phyloP scores from a whole-genome alignment of 495 filamentous ascomycete genomes.

The Aspergillus funiculosus region DNA sequence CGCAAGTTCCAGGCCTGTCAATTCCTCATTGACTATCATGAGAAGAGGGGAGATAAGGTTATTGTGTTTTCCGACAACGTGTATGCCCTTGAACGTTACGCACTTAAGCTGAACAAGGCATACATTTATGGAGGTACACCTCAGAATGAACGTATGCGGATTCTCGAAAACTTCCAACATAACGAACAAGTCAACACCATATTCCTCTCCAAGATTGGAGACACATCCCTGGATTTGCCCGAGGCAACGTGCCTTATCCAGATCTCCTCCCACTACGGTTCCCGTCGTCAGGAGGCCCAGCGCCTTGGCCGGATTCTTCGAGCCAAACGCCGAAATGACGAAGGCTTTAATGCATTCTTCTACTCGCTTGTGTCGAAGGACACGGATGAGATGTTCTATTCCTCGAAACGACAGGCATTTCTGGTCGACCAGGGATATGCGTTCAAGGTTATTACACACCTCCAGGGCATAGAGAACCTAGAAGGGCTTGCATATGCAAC shows the following conservation, averaged over 20 bases:
- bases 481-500: constrained; percentile 76
- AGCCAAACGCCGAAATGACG: constrained; percentile 93
- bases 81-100: constrained; percentile 84
- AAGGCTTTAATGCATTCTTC: constrained; percentile 99
- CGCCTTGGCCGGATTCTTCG: constrained; percentile 90
- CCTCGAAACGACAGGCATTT: constrained; percentile 94
- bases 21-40: constrained; percentile 96
- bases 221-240: constrained; percentile 93
- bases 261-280: constrained; percentile 97
- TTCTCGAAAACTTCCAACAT: constrained; percentile 95
- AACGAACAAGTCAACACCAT: constrained; percentile 91
- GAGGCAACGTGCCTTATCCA: constrained; percentile 98
- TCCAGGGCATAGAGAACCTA: constrained; percentile 83
- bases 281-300: constrained; percentile 94
- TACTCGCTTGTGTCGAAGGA: constrained; percentile 97
- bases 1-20: constrained; percentile 95
- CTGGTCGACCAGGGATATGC: constrained; percentile 98
- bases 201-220: constrained; percentile 96
- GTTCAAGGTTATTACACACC: constrained; percentile 97
- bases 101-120: constrained; percentile 74
- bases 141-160: constrained; percentile 78
- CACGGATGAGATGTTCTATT: constrained; percentile 98
- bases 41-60: constrained; percentile 92
- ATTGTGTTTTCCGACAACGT: constrained; percentile 99
- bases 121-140: constrained; percentile 91